Evolutionary conservation across 1,284 basidiomycete species (phyloP).

Genomic region (Athelia sp.): DNA sequence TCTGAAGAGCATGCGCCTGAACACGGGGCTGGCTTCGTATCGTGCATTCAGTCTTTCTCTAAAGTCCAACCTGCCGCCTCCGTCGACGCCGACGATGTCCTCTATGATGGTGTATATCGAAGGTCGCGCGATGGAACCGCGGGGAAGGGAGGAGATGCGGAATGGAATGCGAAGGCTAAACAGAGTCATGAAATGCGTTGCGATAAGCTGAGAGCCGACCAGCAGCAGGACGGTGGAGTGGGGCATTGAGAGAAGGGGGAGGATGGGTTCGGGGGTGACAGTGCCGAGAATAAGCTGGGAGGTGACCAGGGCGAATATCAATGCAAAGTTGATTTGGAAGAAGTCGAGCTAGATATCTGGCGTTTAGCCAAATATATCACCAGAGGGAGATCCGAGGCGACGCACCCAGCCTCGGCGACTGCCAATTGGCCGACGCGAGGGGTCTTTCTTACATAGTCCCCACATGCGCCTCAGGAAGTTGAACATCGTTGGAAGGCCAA

Average conservation of each 20-base stretch:
- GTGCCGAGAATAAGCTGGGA: not conserved
- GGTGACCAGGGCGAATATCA: not conserved
- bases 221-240: not conserved
- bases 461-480: not conserved
- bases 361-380: not conserved
- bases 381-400: not conserved
- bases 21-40: constrained; percentile 1
- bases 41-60: not conserved
- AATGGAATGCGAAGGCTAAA: not conserved
- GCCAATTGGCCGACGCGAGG: not conserved
- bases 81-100: constrained; percentile 1
- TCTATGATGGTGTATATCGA: not conserved
- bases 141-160: not conserved
- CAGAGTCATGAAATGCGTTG: not conserved
- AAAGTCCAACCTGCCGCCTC: not conserved
- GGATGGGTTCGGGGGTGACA: not conserved
- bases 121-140: not conserved
- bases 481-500: not conserved
- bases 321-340: not conserved
- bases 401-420: not conserved
- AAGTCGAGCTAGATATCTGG: not conserved
- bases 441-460: not conserved
- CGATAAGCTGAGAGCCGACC: not conserved
- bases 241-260: not conserved
- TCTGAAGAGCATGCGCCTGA: not conserved